Conservation (phyloP, 495 filamentous ascomycete genomes). For the Daldinia concentrica region DNA sequence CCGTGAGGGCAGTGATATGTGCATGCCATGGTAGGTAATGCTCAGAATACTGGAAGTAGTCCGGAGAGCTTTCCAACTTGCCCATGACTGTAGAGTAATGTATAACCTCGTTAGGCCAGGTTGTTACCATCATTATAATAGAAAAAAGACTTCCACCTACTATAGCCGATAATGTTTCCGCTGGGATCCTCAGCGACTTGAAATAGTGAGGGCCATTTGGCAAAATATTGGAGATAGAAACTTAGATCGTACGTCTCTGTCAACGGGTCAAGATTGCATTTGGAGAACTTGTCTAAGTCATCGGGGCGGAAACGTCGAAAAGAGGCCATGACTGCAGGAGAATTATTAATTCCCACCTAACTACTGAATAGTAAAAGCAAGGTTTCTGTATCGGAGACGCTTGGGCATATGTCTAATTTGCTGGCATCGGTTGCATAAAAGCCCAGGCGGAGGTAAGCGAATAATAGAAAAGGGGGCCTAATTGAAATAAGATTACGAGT, state of each 20-base stretch:
- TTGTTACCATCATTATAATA: not conserved
- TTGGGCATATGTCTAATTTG: slow-evolving; percentile 4
- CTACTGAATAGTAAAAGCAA: not conserved
- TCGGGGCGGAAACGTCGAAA: slow-evolving; percentile 57
- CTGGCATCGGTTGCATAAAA: slow-evolving; percentile 1
- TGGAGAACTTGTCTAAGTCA: slow-evolving; percentile 68
- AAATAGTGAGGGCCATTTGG: slow-evolving; percentile 94
- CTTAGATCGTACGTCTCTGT: slow-evolving; percentile 95
- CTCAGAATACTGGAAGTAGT: slow-evolving; percentile 71
- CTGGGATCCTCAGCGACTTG: slow-evolving; percentile 81
- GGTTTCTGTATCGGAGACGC: not conserved
- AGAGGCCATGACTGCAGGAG: slow-evolving; percentile 50
- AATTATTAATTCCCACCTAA: not conserved
- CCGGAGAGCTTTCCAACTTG: slow-evolving; percentile 89
- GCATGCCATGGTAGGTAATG: slow-evolving; percentile 97
- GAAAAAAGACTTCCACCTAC: slow-evolving; percentile 60
- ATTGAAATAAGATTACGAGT: slow-evolving; percentile 2
- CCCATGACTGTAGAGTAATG: slow-evolving; percentile 78
- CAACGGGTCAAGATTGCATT: slow-evolving; percentile 91
- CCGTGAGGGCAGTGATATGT: slow-evolving; percentile 95
- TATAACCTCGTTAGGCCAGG: slow-evolving; percentile 23
- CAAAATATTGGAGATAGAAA: slow-evolving; percentile 95
- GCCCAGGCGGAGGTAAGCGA: not conserved
- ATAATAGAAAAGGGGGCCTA: not conserved
- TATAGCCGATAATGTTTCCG: slow-evolving; percentile 90